Conservation (phyloP, 148 eudicot genomes). For the Arctostaphylos glauca region DNA sequence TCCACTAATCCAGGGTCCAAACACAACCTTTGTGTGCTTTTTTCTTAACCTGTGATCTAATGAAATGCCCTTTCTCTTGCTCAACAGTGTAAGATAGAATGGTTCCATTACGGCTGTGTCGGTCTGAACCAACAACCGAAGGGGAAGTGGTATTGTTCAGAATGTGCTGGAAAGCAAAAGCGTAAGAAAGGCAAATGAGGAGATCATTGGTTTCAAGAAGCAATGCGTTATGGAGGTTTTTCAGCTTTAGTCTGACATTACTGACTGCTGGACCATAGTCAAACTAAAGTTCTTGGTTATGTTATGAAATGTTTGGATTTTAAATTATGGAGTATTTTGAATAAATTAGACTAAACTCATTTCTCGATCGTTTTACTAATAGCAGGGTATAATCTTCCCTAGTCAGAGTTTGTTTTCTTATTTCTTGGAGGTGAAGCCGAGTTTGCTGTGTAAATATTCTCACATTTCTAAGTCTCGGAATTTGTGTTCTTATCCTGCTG, state of each 20-base stretch:
- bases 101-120: slow-evolving; percentile 61
- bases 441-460: background rate
- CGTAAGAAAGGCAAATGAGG: slow-evolving; percentile 56
- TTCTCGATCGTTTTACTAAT: background rate
- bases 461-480: background rate
- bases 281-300: background rate
- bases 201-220: background rate
- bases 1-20: background rate
- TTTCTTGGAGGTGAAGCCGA: background rate
- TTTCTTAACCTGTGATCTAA: slow-evolving; percentile 3
- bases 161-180: slow-evolving; percentile 59
- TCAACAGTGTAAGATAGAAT: slow-evolving; percentile 58
- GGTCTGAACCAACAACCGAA: slow-evolving; percentile 62
- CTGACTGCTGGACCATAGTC: background rate
- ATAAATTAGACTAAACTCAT: too few relatives aligned
- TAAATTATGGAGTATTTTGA: background rate
- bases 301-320: slow-evolving; percentile 1
- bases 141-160: slow-evolving; percentile 91
- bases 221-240: background rate
- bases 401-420: background rate
- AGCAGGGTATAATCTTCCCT: background rate
- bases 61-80: slow-evolving; percentile 16
- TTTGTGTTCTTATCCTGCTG: background rate
- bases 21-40: background rate
- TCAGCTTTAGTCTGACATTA: background rate